Conservation (phyloP, 306 rosid genomes). For the Vigna unguiculata region DNA sequence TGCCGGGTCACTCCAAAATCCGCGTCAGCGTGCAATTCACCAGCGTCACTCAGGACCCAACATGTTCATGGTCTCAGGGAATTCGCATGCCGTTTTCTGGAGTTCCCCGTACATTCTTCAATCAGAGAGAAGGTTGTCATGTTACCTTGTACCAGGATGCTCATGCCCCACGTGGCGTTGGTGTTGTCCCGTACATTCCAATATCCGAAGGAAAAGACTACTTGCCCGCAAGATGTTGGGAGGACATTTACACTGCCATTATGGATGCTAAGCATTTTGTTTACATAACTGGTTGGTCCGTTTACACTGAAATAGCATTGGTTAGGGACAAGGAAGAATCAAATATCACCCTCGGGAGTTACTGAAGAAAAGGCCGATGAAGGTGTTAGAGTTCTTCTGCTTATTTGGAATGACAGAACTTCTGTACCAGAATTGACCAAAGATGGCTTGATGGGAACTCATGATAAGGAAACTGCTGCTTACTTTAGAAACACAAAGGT, state of each 20-base stretch:
- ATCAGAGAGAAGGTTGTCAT: constrained; percentile 66
- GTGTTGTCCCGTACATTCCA: background rate
- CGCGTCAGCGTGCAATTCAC: constrained; percentile 55
- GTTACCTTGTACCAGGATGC: constrained; percentile 89
- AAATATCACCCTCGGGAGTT: constrained; percentile 61
- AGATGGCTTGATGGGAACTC: constrained; percentile 83
- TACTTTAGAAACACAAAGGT: constrained; percentile 69
- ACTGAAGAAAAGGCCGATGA: constrained; percentile 73
- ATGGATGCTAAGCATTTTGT: constrained; percentile 59
- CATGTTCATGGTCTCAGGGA: constrained; percentile 59
- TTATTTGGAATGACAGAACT: constrained; percentile 85
- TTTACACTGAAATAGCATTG: constrained; percentile 62
- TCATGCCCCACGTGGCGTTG: constrained; percentile 43
- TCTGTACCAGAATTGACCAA: constrained; percentile 50
- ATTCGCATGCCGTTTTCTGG: constrained; percentile 56
- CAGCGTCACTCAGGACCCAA: constrained; percentile 34
- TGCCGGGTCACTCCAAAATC: constrained; percentile 58
- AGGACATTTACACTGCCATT: constrained; percentile 73
- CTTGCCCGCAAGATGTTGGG: constrained; percentile 72
- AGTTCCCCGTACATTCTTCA: constrained; percentile 71
- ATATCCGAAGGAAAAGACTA: constrained; percentile 34
- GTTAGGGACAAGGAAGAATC: constrained; percentile 51
- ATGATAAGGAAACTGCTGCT: constrained; percentile 64
- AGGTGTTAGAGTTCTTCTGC: constrained; percentile 72
- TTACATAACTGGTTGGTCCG: constrained; percentile 90